phyloP scores from a whole-genome alignment of 179 eudicot species.

The Silene coronaria region DNA sequence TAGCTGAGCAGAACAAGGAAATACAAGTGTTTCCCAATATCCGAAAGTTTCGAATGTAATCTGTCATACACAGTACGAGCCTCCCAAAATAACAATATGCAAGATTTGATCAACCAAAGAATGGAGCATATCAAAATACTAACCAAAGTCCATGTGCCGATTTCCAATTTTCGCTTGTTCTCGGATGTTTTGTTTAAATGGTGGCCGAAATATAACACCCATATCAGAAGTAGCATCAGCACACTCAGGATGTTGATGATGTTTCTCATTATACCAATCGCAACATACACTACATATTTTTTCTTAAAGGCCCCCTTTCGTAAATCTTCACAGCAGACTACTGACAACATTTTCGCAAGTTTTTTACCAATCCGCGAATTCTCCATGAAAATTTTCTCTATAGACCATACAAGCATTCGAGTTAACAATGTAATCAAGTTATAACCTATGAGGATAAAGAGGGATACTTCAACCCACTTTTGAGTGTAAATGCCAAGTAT shows the following conservation, averaged over 20 bases:
- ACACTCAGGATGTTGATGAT: slow-evolving; percentile 8
- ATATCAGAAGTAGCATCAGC: slow-evolving; percentile 13
- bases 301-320: neutral
- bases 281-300: slow-evolving; percentile 5
- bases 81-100: slow-evolving; percentile 10
- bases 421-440: slow-evolving; percentile 14
- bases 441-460: slow-evolving; percentile 17
- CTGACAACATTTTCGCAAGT: neutral
- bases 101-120: slow-evolving; percentile 18
- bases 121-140: neutral
- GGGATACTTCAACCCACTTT: slow-evolving; percentile 17
- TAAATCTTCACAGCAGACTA: neutral
- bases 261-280: slow-evolving; percentile 14
- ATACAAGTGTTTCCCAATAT: slow-evolving; percentile 2
- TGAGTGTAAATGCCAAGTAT: slow-evolving; percentile 4
- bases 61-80: slow-evolving; percentile 6
- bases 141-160: slow-evolving; percentile 5
- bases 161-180: neutral
- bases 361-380: neutral
- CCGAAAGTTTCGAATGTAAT: neutral
- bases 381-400: neutral
- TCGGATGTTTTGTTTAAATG: neutral
- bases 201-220: slow-evolving; percentile 4
- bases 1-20: slow-evolving; percentile 10
- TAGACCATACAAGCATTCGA: neutral